phyloP scores from a whole-genome alignment of 2,329 filamentous ascomycete species.

The Aspergillus luchuensis region DNA sequence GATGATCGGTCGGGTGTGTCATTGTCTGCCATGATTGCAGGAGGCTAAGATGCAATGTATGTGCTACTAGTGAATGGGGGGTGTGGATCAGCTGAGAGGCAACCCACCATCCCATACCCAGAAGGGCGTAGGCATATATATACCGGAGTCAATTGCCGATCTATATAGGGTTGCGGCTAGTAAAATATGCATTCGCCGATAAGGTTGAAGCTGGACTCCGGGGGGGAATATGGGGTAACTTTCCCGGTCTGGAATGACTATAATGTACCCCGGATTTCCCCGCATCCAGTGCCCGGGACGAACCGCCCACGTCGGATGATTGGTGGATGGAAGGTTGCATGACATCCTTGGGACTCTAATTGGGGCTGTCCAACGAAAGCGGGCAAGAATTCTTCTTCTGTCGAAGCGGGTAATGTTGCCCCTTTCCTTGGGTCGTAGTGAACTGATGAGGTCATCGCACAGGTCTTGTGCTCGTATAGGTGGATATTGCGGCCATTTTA shows the following conservation, averaged over 20 bases:
- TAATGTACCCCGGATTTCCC: background rate
- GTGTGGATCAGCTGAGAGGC: background rate
- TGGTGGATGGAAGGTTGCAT: background rate
- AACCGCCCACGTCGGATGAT: background rate
- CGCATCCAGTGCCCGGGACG: background rate
- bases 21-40: background rate
- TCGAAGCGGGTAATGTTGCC: background rate
- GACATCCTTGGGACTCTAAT: background rate
- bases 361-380: background rate
- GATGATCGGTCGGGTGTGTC: background rate
- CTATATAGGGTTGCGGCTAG: background rate
- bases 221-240: background rate
- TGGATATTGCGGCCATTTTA: background rate
- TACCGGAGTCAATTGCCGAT: background rate
- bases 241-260: background rate
- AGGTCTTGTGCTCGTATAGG: background rate
- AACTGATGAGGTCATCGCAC: background rate
- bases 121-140: background rate
- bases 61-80: background rate
- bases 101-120: background rate
- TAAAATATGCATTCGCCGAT: background rate
- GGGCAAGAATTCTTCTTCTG: background rate
- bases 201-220: background rate
- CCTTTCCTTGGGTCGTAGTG: background rate
- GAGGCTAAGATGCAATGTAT: background rate